phyloP scores from a whole-genome alignment of 352 stramenopile species.

The Phytophthora tubulina region DNA sequence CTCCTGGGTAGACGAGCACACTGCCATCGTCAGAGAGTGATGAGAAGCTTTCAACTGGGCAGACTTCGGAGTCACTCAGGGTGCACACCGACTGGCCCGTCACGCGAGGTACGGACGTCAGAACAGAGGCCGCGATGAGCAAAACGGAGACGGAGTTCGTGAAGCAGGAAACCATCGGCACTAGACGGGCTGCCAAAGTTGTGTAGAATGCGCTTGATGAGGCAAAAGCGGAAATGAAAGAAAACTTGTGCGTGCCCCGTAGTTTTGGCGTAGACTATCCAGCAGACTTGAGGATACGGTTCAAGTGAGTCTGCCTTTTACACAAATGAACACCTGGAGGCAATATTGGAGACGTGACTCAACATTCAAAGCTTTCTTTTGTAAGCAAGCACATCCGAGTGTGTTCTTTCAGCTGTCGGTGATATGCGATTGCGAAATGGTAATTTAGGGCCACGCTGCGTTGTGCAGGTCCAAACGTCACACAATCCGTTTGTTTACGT shows the following conservation, averaged over 20 bases:
- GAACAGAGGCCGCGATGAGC: constrained; percentile 13
- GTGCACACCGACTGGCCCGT: constrained; percentile 32
- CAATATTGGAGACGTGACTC: neutral
- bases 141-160: constrained; percentile 8
- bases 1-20: constrained; percentile 51
- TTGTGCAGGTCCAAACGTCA: too few species aligned
- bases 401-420: constrained; percentile 8
- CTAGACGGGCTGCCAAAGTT: neutral
- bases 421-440: neutral
- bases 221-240: constrained; percentile 16
- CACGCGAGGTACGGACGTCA: neutral
- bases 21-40: constrained; percentile 36
- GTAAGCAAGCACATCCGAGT: constrained; percentile 13
- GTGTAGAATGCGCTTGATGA: neutral
- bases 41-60: constrained; percentile 37
- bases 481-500: neutral
- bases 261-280: constrained; percentile 1
- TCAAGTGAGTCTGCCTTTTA: neutral
- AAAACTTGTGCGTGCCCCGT: neutral
- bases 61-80: constrained; percentile 34
- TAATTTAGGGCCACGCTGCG: neutral
- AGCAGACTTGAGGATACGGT: constrained; percentile 2
- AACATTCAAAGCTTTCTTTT: neutral
- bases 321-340: neutral
- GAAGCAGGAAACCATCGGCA: constrained; percentile 5